phyloP scores from a whole-genome alignment of 192 early-diverging fungal genomes.

The Linnemannia elongata region DNA sequence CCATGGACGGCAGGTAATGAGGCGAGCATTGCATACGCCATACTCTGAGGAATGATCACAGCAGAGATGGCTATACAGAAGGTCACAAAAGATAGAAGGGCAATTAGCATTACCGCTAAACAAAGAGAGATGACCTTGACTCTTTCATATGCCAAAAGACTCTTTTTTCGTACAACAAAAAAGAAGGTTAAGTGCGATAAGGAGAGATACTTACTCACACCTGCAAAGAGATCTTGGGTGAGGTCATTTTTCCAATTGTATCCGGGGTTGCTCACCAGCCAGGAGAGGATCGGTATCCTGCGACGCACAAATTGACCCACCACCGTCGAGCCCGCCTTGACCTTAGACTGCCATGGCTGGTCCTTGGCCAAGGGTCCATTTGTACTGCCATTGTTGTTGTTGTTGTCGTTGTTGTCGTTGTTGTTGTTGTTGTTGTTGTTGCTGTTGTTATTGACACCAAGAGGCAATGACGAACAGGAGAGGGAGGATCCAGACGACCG shows the following conservation, averaged over 20 bases:
- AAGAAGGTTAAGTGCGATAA: conserved; percentile 17
- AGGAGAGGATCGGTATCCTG: conserved; percentile 34
- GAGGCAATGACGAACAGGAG: not conserved
- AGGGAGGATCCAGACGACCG: conserved; percentile 15
- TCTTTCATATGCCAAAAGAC: not conserved
- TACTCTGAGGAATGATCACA: conserved; percentile 59
- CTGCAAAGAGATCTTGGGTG: conserved; percentile 48
- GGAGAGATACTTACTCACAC: conserved; percentile 38
- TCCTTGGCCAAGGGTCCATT: not conserved
- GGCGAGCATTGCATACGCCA: conserved; percentile 61
- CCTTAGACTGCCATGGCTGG: not conserved
- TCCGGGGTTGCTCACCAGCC: conserved; percentile 41
- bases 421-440: no score
- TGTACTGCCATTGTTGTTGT: no score
- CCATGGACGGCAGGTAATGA: conserved; percentile 57
- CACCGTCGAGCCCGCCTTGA: not conserved
- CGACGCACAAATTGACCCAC: conserved; percentile 7
- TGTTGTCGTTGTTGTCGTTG: no score
- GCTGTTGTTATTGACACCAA: not conserved
- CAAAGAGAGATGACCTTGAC: not conserved
- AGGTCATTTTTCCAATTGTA: conserved; percentile 45
- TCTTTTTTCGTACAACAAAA: not conserved
- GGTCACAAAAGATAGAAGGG: not conserved
- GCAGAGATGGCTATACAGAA: conserved; percentile 45
- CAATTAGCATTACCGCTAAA: not conserved